A percentile compares a stretch with the other conserved stretches of the same genome.
These are phyloP conservation scores for Boletus edulis DNA, from an alignment of 768 basidiomycete species.

Conservation along the genomic window DNA sequence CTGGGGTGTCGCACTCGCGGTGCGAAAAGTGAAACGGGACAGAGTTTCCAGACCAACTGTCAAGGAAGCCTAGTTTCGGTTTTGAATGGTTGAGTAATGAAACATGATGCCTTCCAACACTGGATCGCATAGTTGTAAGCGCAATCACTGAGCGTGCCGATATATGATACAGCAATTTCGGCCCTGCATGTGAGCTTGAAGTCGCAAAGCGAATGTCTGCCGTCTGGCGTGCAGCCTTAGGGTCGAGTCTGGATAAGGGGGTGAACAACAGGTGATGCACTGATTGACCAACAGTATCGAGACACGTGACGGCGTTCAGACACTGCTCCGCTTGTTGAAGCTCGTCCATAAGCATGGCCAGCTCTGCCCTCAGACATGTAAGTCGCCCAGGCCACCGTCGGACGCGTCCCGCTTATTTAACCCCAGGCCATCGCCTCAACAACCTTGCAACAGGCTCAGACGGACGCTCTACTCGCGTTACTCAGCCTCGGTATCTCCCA, in stretches of 20 bases:
- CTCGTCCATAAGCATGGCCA: slow-evolving; percentile 37
- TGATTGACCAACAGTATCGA: too few species aligned
- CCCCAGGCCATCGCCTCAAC: slow-evolving; percentile 40
- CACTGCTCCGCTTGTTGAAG: too few species aligned
- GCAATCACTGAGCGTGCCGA: not conserved
- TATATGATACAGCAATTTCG: too few species aligned
- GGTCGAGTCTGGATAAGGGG: not conserved
- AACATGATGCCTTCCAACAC: too few species aligned
- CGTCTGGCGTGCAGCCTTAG: too few species aligned
- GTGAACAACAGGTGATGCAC: too few species aligned
- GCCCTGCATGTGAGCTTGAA: not conserved
- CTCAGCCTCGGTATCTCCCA: slow-evolving; percentile 69
- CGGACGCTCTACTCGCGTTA: slow-evolving; percentile 76
- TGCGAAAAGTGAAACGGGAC: not conserved
- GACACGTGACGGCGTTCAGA: slow-evolving; percentile 15
- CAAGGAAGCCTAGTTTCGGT: not conserved
- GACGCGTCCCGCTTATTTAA: slow-evolving; percentile 27
- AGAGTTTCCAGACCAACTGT: not conserved
- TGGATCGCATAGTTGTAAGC: not conserved
- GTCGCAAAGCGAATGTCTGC: not conserved
- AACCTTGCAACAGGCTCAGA: slow-evolving; percentile 88
- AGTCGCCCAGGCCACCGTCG: slow-evolving; percentile 4
- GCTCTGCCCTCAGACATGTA: slow-evolving; percentile 44
- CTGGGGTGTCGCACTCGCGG: not conserved
- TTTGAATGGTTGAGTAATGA: too few species aligned